Conservation (phyloP, 148 eudicot species). For the Rhododendron williamsianum region DNA sequence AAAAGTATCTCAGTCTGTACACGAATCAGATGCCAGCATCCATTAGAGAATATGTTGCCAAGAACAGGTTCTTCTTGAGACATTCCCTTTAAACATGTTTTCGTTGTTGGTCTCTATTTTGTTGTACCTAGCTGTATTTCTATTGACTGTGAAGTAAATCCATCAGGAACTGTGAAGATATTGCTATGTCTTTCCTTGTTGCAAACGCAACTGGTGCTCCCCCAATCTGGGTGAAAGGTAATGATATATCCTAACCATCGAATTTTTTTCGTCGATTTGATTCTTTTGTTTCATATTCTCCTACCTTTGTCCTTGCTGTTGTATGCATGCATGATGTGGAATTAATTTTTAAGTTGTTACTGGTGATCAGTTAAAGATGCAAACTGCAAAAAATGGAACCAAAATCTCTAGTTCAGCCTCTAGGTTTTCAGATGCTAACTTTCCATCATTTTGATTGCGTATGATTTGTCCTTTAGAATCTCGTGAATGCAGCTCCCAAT, state of each 20-base stretch:
- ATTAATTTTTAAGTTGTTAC: neutral
- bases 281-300: neutral
- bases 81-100: neutral
- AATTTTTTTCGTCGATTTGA: neutral
- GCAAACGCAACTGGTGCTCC: conserved; percentile 88
- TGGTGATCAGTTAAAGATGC: neutral
- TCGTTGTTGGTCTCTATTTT: neutral
- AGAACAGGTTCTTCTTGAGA: conserved; percentile 50
- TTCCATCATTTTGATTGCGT: neutral
- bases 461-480: neutral
- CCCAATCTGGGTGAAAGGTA: conserved; percentile 95
- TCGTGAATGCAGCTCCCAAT: neutral
- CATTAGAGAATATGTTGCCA: conserved; percentile 62
- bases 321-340: neutral
- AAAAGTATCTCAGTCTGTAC: conserved; percentile 71
- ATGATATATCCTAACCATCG: neutral
- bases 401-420: neutral
- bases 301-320: neutral
- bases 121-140: neutral
- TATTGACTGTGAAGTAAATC: conserved; percentile 9
- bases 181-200: conserved; percentile 89
- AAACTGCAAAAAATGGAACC: neutral
- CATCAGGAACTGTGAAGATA: conserved; percentile 93
- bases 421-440: neutral
- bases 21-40: conserved; percentile 77